These are phyloP conservation scores for Pleurotus tuoliensis DNA, from an alignment of 768 basidiomycete species.

Conservation along the genomic window DNA sequence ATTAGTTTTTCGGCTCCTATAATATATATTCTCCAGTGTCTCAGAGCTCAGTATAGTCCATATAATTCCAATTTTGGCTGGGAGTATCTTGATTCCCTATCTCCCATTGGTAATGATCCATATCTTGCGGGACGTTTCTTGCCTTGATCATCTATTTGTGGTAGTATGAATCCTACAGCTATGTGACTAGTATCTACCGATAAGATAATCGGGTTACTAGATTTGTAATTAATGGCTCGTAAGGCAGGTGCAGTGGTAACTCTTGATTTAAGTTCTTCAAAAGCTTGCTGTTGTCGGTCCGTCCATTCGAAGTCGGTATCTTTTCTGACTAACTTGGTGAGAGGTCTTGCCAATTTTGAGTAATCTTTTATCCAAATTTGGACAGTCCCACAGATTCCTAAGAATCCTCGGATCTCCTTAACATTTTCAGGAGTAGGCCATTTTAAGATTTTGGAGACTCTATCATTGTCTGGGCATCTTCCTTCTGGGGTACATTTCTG, in stretches of 20 bases:
- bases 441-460: conserved; percentile 16
- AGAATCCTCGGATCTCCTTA: conserved; percentile 14
- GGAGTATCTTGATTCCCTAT: conserved; percentile 22
- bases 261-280: conserved; percentile 11
- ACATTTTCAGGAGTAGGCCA: conserved; percentile 5
- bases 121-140: conserved; percentile 17
- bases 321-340: conserved; percentile 13
- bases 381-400: conserved; percentile 19
- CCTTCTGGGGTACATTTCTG: too few relatives aligned
- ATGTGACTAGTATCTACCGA: conserved; percentile 26
- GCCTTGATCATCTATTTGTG: conserved; percentile 22
- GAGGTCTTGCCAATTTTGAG: conserved; percentile 9
- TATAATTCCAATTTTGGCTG: conserved; percentile 33
- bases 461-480: too few relatives aligned
- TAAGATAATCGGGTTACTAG: conserved; percentile 18
- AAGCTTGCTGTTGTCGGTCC: conserved; percentile 15
- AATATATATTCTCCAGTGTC: conserved; percentile 15
- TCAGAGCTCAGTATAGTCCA: conserved; percentile 23
- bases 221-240: conserved; percentile 25
- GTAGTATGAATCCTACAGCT: conserved; percentile 25
- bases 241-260: conserved; percentile 16
- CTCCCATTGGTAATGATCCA: conserved; percentile 26
- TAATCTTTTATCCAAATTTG: conserved; percentile 18
- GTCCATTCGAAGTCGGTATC: conserved; percentile 22
- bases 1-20: conserved; percentile 17